Conservation (phyloP, 148 eudicot genomes). For the Rhododendron griersonianum region DNA sequence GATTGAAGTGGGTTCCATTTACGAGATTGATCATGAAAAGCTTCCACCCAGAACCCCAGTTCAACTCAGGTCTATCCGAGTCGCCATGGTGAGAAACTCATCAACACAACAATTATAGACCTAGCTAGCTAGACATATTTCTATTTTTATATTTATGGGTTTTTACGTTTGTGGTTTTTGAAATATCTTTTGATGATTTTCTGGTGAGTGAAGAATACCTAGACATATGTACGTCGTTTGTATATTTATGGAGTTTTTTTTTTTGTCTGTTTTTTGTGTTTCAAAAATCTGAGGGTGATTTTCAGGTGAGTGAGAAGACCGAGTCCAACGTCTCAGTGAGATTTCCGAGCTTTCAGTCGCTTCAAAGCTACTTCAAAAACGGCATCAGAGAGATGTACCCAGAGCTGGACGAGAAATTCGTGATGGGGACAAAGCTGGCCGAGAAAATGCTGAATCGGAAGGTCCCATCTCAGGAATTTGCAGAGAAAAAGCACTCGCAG, state of each 20-base stretch:
- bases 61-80: slow-evolving; percentile 52
- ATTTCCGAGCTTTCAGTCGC: slow-evolving; percentile 60
- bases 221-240: not conserved
- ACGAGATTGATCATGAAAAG: slow-evolving; percentile 53
- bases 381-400: slow-evolving; percentile 47
- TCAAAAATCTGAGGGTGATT: not conserved
- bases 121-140: not conserved
- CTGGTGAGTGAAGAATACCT: slow-evolving; percentile 46
- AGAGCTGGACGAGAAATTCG: slow-evolving; percentile 52
- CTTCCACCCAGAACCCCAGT: slow-evolving; percentile 42
- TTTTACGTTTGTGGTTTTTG: not conserved
- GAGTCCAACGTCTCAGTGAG: slow-evolving; percentile 49
- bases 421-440: slow-evolving; percentile 49
- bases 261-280: not conserved
- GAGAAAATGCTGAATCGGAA: slow-evolving; percentile 44
- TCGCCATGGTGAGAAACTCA: slow-evolving; percentile 50
- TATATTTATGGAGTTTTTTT: not conserved
- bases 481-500: slow-evolving; percentile 38
- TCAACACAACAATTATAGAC: not conserved
- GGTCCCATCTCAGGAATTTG: slow-evolving; percentile 54
- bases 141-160: not conserved
- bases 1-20: slow-evolving; percentile 51
- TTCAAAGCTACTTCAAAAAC: slow-evolving; percentile 38
- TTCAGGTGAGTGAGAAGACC: slow-evolving; percentile 62
- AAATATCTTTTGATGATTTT: not conserved